Base-by-base conservation (phyloP, 75 land plant species). In the Selaginella tamariscina region DNA sequence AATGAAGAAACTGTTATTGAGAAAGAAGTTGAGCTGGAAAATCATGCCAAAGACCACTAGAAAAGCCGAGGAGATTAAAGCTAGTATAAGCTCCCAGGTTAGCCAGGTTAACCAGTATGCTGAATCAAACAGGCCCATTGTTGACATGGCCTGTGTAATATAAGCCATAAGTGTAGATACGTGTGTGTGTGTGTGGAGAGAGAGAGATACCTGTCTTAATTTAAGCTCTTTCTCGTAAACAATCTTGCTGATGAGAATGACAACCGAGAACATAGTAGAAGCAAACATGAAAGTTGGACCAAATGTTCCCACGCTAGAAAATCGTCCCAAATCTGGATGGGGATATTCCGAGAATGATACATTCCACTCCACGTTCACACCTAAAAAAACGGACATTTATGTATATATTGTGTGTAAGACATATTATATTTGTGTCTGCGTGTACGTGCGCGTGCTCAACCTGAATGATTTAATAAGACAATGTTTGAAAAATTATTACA, bases 91-190 rank as follows among this genome's bases (percentile, higher is more conserved):
- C 54, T 94, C 98, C 96, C 98, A 94, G 29, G 82, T 68, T 32
- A 94, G 80, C 98, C 98, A 94, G 23, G 96, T 85, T 29, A 85
- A 59, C 98, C 98, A 94, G 59, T 85, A 90, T 0, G 86, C 96
- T 70, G 98, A 82, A 57, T 94, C 98, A 70, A 83, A 80, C 15
- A 94, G 86, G 29, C 98, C 98, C 98, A 94, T 94, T 62, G 85
- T 85, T 26, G 83, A 74, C 96, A 94, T 90, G 31, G 86, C 88
- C 98, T 94, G 78, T 74, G 5, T 5, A 39, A 15, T 39, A 15
- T 39, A 39, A 39, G 49, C 49, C 11, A 5, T n/a, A n/a, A n/a
- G n/a, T n/a, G n/a, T 15, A 39, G 49, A 39, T 5, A 39, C 49
- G 5, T 39, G 11, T 39, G 49, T 15, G 5, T 39, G 49, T 5